Evolutionary conservation across 306 rosid genomes (phyloP).

Genomic region (Cucurbita moschata): DNA sequence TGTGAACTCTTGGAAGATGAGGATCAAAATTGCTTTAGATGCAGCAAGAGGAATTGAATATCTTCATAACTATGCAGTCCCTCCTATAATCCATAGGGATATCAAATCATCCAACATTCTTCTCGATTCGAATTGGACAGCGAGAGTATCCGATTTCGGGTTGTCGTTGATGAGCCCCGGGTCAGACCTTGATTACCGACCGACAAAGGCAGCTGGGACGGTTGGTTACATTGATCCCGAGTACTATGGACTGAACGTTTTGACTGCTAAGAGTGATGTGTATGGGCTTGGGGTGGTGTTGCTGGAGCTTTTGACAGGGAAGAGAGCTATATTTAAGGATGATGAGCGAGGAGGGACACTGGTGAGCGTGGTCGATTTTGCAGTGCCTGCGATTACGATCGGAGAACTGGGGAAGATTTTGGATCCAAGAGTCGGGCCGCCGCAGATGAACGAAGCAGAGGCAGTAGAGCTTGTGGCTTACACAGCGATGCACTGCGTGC

Average conservation of each 20-base stretch:
- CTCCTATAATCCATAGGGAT: constrained; percentile 79
- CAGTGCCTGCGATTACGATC: constrained; percentile 61
- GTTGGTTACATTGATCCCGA: constrained; percentile 95
- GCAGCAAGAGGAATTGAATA: constrained; percentile 89
- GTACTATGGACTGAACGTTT: constrained; percentile 72
- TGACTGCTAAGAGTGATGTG: constrained; percentile 85
- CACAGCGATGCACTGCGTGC: constrained; percentile 69
- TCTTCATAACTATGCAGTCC: constrained; percentile 91
- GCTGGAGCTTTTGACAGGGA: constrained; percentile 82
- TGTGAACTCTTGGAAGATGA: constrained; percentile 62
- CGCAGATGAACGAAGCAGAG: constrained; percentile 47
- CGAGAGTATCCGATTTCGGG: constrained; percentile 86
- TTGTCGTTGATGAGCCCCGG: constrained; percentile 71
- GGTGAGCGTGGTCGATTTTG: constrained; percentile 51
- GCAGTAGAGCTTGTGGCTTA: constrained; percentile 74
- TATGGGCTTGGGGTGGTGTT: constrained; percentile 82
- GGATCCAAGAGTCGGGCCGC: constrained; percentile 57
- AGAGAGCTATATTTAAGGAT: constrained; percentile 62
- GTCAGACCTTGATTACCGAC: constrained; percentile 24
- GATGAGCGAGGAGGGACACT: constrained; percentile 46
- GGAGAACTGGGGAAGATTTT: constrained; percentile 54
- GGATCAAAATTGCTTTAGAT: constrained; percentile 78
- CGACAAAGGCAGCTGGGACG: constrained; percentile 66
- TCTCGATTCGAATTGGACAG: constrained; percentile 56
- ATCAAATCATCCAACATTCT: constrained; percentile 83